These are phyloP conservation scores for Knufia fluminis DNA, from an alignment of 2,329 filamentous ascomycete species.

Conservation along the genomic window DNA sequence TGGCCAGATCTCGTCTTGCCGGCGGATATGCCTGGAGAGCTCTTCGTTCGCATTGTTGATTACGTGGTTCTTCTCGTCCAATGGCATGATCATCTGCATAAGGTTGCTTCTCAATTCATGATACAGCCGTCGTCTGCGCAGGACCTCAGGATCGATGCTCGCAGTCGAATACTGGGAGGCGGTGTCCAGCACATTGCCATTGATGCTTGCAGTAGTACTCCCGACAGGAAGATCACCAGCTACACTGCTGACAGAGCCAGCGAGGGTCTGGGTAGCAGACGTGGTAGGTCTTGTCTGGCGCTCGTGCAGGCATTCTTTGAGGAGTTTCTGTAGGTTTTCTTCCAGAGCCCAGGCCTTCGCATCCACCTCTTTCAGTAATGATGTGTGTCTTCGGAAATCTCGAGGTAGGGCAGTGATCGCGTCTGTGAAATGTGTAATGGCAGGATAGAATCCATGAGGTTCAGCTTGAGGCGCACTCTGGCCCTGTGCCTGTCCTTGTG, in stretches of 20 bases:
- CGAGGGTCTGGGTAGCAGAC: slow-evolving; percentile 11
- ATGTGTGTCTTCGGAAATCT: slow-evolving; percentile 92
- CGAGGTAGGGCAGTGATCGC: slow-evolving; percentile 85
- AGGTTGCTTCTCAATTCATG: slow-evolving; percentile 69
- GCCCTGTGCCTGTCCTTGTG: neutral
- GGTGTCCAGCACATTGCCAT: slow-evolving; percentile 16
- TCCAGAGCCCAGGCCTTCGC: slow-evolving; percentile 89
- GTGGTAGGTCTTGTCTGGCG: slow-evolving; percentile 9
- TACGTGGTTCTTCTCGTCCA: slow-evolving; percentile 97
- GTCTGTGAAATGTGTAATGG: slow-evolving; percentile 72
- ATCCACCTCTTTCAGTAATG: slow-evolving; percentile 92
- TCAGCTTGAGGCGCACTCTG: slow-evolving; percentile 19
- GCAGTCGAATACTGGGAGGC: slow-evolving; percentile 17
- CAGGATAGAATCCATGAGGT: slow-evolving; percentile 51
- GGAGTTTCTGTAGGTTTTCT: slow-evolving; percentile 66
- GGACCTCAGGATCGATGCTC: slow-evolving; percentile 13
- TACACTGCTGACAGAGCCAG: slow-evolving; percentile 9
- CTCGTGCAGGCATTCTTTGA: slow-evolving; percentile 40
- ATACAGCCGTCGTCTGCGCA: slow-evolving; percentile 56
- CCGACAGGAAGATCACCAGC: slow-evolving; percentile 13
- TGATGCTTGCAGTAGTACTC: slow-evolving; percentile 18
- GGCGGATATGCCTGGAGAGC: slow-evolving; percentile 70
- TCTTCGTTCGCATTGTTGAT: slow-evolving; percentile 87
- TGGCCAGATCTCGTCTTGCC: slow-evolving; percentile 79
- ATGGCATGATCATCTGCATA: slow-evolving; percentile 73